These are phyloP conservation scores for Beauveria varroae DNA, from an alignment of 2,329 filamentous ascomycete species.

Conservation along the genomic window DNA sequence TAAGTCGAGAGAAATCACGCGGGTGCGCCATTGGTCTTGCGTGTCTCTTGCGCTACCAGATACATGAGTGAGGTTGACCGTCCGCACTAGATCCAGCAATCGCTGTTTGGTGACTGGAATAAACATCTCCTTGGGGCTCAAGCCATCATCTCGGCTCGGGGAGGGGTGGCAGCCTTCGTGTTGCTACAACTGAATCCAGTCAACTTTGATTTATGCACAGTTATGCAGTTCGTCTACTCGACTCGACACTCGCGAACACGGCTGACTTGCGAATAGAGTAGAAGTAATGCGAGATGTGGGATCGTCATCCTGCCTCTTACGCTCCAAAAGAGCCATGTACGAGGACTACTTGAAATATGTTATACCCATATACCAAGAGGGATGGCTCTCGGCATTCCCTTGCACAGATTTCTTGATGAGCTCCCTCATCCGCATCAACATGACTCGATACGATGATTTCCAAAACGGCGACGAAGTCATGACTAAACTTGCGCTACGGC, in stretches of 20 bases:
- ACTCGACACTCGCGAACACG: neutral
- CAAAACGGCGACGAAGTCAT: neutral
- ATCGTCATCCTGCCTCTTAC: neutral
- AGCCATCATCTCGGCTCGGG: conserved; percentile 11
- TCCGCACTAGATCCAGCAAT: conserved; percentile 12
- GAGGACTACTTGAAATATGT: neutral
- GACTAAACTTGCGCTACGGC: neutral
- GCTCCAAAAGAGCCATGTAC: neutral
- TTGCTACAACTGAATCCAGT: neutral
- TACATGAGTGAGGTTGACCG: neutral
- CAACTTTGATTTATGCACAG: conserved; percentile 2
- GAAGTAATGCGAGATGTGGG: conserved; percentile 8
- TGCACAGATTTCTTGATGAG: conserved; percentile 2
- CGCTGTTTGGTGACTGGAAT: conserved; percentile 13
- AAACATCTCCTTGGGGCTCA: conserved; percentile 12
- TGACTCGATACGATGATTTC: neutral
- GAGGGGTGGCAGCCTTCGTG: neutral
- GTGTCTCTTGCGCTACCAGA: no score
- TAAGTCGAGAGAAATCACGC: neutral
- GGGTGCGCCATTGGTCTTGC: no score
- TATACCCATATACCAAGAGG: conserved; percentile 1
- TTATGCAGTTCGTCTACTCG: conserved; percentile 6
- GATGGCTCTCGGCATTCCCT: neutral
- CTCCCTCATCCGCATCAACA: conserved; percentile 1
- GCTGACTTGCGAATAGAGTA: neutral